A percentile compares a stretch with the other conserved stretches of the same genome.
Conservation (phyloP, 306 rosid genomes). For the Clitoria ternatea region DNA sequence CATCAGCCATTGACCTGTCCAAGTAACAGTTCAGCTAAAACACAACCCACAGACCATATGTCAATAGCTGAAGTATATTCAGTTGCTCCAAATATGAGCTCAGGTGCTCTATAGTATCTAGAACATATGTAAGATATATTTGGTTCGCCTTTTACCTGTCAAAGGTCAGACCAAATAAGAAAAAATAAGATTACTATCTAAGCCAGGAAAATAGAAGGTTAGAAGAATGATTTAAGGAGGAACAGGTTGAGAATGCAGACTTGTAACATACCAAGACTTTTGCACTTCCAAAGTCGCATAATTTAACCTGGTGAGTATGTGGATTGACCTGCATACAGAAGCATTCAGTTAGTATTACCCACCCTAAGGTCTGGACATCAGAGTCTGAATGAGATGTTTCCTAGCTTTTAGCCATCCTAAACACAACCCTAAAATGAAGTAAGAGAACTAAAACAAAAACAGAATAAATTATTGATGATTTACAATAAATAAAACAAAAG, state of each 20-base stretch:
- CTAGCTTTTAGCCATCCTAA: slow-evolving; percentile 2
- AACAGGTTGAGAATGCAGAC: not conserved
- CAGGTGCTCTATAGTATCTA: slow-evolving; percentile 95
- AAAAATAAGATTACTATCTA: not conserved
- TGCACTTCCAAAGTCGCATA: slow-evolving; percentile 97
- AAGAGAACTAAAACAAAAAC: not conserved
- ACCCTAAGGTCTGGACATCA: not conserved
- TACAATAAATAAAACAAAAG: not conserved
- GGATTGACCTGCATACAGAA: slow-evolving; percentile 74
- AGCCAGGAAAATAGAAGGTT: slow-evolving; percentile 4
- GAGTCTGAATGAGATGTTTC: not conserved
- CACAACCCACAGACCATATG: slow-evolving; percentile 96
- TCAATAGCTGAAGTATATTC: slow-evolving; percentile 94
- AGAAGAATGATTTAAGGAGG: not conserved
- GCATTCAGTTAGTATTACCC: not conserved
- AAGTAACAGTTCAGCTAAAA: slow-evolving; percentile 90
- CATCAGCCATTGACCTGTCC: slow-evolving; percentile 69
- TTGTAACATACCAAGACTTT: slow-evolving; percentile 78
- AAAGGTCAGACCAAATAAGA: slow-evolving; percentile 16
- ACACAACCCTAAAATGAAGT: slow-evolving; percentile 1
- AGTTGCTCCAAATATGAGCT: slow-evolving; percentile 98
- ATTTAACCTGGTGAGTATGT: slow-evolving; percentile 93
- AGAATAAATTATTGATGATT: not conserved
- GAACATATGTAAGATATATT: slow-evolving; percentile 95
- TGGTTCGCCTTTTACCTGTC: slow-evolving; percentile 95